These are phyloP conservation scores for Eucalyptus pauciflora DNA, from an alignment of 345 rosid genomes.

Conservation along the genomic window DNA sequence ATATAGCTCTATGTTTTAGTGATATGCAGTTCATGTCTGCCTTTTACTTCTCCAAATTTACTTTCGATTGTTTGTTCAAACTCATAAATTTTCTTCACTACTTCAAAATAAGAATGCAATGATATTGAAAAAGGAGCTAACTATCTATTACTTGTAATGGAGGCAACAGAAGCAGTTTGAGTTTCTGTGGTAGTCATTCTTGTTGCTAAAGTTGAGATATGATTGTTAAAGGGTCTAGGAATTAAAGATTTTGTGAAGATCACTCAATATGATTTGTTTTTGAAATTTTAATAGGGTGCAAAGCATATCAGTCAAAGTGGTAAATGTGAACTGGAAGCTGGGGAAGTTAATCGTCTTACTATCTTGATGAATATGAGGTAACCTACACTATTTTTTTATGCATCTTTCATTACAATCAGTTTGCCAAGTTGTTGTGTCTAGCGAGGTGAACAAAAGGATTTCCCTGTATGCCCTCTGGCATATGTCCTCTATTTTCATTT, in stretches of 20 bases:
- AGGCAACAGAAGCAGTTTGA: not conserved
- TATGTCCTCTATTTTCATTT: not conserved
- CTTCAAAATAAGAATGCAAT: not conserved
- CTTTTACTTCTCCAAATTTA: not conserved
- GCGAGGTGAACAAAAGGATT: not conserved
- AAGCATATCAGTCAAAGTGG: conserved; percentile 8
- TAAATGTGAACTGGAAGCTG: conserved; percentile 9
- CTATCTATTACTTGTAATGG: not conserved
- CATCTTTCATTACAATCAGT: not conserved
- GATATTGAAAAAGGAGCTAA: not conserved
- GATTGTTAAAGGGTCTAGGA: not conserved
- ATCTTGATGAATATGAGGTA: conserved; percentile 70
- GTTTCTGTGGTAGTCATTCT: not conserved
- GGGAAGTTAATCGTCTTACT: conserved; percentile 29
- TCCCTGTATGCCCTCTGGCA: not conserved
- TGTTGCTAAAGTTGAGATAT: not conserved
- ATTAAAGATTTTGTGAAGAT: not conserved
- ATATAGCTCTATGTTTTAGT: not conserved
- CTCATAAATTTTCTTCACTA: not conserved
- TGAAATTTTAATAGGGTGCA: conserved; percentile 20
- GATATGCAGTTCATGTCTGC: not conserved
- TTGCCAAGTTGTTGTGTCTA: not conserved
- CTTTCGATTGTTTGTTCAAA: not conserved
- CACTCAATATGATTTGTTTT: not conserved
- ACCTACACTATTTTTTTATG: not conserved